A percentile compares a stretch with the other conserved stretches of the same genome.
Evolutionary conservation across 2,329 filamentous ascomycete genomes (phyloP).

Genomic region (Sclerotinia sclerotiorum): DNA sequence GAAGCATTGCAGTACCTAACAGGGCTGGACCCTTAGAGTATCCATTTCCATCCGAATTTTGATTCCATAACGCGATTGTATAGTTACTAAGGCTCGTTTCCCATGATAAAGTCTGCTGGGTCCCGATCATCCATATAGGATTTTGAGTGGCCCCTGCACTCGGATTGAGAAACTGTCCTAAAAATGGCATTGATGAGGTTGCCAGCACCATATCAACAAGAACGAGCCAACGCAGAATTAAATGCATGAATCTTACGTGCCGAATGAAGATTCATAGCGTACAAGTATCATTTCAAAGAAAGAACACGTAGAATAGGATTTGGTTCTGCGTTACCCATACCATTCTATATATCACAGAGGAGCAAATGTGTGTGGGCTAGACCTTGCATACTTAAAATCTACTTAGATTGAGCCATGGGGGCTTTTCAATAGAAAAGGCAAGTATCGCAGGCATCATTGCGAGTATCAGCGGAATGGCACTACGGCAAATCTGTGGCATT

Average conservation of each 20-base stretch:
- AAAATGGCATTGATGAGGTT: not conserved
- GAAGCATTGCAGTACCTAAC: conserved; percentile 14
- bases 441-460: not conserved
- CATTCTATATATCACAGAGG: conserved; percentile 1
- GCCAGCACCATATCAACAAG: conserved; percentile 14
- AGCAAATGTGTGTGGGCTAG: not conserved
- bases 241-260: not conserved
- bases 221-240: conserved; percentile 1
- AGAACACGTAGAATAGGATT: not conserved
- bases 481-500: not conserved
- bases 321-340: not conserved
- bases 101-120: conserved; percentile 20
- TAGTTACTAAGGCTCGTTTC: conserved; percentile 19
- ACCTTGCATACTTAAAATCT: not conserved
- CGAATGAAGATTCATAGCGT: not conserved
- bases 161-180: conserved; percentile 14
- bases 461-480: conserved; percentile 12
- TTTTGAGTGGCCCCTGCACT: conserved; percentile 6
- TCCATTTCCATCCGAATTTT: not conserved
- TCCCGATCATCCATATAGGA: conserved; percentile 14
- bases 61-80: conserved; percentile 22
- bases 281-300: not conserved
- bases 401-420: not conserved
- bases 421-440: not conserved
- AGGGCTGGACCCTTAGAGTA: conserved; percentile 17